Conservation (phyloP, 257 asterid genomes). For the Salvia rosmarinus region DNA sequence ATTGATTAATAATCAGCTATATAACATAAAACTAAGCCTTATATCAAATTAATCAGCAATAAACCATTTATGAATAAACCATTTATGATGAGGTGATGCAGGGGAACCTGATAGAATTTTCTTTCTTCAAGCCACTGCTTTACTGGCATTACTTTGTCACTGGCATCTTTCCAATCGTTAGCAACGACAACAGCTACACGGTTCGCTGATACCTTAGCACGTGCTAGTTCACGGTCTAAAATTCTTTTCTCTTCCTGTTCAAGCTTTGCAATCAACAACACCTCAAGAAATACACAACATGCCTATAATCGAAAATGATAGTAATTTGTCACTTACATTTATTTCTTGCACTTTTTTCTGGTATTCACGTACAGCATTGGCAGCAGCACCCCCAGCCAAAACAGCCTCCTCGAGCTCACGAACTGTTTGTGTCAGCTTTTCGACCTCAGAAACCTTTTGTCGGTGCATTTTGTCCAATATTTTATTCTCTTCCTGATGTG, state of each 20-base stretch:
- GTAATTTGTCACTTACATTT: slow-evolving; percentile 47
- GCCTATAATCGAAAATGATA: neutral
- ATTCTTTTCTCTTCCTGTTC: slow-evolving; percentile 85
- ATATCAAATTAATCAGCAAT: neutral
- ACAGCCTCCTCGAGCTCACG: slow-evolving; percentile 94
- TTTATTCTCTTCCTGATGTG: slow-evolving; percentile 81
- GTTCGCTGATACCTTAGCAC: slow-evolving; percentile 92
- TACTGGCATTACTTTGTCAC: slow-evolving; percentile 97
- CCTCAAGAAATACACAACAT: slow-evolving; percentile 27
- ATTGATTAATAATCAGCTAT: slow-evolving; percentile 10
- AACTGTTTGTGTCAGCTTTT: slow-evolving; percentile 78
- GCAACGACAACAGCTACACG: slow-evolving; percentile 96
- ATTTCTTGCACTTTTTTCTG: slow-evolving; percentile 83
- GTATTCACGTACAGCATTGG: slow-evolving; percentile 89
- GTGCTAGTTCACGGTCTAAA: slow-evolving; percentile 90
- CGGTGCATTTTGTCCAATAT: slow-evolving; percentile 87
- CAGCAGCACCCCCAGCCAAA: slow-evolving; percentile 94
- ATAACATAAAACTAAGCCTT: neutral
- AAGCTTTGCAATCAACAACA: slow-evolving; percentile 41
- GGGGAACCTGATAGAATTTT: slow-evolving; percentile 75
- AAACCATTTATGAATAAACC: slow-evolving; percentile 3
- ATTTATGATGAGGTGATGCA: slow-evolving; percentile 16
- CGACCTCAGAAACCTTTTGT: slow-evolving; percentile 90
- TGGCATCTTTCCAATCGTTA: slow-evolving; percentile 95
- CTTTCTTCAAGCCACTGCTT: slow-evolving; percentile 99